Evolutionary conservation across 2,329 filamentous ascomycete genomes (phyloP), one percentile per base, ranked within the genome.

Genomic region (Pseudogymnoascus sp.): DNA sequence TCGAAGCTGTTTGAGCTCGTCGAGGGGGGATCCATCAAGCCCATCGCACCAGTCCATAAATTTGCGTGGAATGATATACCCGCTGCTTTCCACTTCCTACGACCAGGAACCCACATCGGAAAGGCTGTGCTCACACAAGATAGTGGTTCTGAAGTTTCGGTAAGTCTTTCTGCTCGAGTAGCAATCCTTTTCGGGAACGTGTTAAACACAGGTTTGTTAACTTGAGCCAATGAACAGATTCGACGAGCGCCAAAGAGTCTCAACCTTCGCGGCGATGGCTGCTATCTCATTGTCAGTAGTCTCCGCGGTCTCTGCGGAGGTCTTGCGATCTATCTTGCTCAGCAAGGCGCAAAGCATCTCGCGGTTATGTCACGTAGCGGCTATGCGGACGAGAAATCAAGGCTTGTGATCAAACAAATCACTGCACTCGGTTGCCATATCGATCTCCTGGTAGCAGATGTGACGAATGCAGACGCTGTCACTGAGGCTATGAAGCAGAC

Each of bases 211-310:
- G 35, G 35, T 37, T 37, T 37, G 35, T 16, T 37, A 37, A 37
- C 35, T 30, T 41, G 43, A 14, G 33, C 28, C 28, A 20, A 60
- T 25, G 36, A 62, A 30, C 33, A 60, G 16, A 30, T 65, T 37
- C 20, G 60, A 12, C 25, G 58, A n/a, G n/a, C 22, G 33, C 28
- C 33, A 11, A 58, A n/a, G 14, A 36, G 28, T 5, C 20, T 60
- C n/a, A 37, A 37, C 35, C 39, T 60, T 14, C 12, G 38, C 16
- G 14, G 16, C 28, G n/a, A 68, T 59, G 61, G 25, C 6, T 64
- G 64, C 1, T 69, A 68, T 50, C 47, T 69, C 4, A 62, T 69
- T 22, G 62, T 67, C 6, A 66, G 68, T 9, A 64, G 68, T 12
- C 60, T 69, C 2, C 63, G 63, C 9, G 68, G 66, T 28, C 25